Evolutionary conservation across 345 rosid species (phyloP).

Genomic region (Citrus glauca): DNA sequence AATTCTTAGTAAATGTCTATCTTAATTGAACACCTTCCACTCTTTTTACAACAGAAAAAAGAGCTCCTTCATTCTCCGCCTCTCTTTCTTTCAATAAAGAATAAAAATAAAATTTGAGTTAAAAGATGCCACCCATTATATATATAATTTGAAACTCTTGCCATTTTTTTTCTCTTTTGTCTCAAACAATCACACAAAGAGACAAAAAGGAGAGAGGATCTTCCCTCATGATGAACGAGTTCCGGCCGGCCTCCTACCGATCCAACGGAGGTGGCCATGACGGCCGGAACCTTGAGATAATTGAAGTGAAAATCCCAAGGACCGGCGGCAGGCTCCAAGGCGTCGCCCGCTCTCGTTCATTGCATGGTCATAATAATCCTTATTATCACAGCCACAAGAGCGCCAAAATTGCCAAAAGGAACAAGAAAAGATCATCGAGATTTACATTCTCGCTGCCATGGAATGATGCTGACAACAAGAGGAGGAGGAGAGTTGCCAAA

Average conservation of each 20-base stretch:
- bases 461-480: constrained; percentile 43
- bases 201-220: neutral
- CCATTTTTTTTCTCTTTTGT: neutral
- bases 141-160: neutral
- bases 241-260: constrained; percentile 14
- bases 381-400: neutral
- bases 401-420: neutral
- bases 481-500: constrained; percentile 43
- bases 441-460: constrained; percentile 20
- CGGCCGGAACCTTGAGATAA: constrained; percentile 21
- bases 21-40: neutral
- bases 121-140: neutral
- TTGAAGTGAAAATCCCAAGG: constrained; percentile 8
- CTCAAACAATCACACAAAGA: neutral
- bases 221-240: neutral
- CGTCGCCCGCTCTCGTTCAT: constrained; percentile 15
- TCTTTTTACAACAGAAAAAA: neutral
- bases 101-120: no score
- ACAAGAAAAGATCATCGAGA: neutral
- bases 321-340: constrained; percentile 7
- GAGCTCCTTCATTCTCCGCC: neutral
- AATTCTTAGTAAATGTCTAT: neutral
- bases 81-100: neutral
- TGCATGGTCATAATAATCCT: neutral
- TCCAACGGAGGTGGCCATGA: constrained; percentile 14